phyloP scores from a whole-genome alignment of 345 rosid genomes.

The Eucalyptus pauciflora region DNA sequence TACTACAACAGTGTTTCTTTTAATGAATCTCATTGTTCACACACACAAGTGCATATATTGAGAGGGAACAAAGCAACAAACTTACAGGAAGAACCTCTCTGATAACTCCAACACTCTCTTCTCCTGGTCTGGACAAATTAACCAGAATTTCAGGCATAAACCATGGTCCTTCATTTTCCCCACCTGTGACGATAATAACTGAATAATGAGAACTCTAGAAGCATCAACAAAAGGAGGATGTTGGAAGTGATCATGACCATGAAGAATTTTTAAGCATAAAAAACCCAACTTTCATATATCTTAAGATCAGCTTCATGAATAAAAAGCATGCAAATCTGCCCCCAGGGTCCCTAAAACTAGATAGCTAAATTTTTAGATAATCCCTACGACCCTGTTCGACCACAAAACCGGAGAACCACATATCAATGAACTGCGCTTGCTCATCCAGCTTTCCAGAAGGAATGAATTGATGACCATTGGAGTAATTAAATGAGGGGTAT shows the following conservation, averaged over 20 bases:
- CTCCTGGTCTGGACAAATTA: slow-evolving; percentile 52
- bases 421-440: background rate
- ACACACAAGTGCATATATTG: background rate
- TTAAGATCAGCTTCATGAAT: background rate
- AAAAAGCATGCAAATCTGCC: background rate
- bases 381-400: background rate
- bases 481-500: background rate
- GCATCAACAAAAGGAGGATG: background rate
- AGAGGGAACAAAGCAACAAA: background rate
- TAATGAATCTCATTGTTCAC: background rate
- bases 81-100: slow-evolving; percentile 78
- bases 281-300: background rate
- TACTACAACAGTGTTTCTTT: background rate
- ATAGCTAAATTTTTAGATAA: background rate
- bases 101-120: slow-evolving; percentile 56
- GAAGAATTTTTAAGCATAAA: background rate
- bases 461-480: background rate
- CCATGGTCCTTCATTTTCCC: slow-evolving; percentile 75
- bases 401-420: background rate
- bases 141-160: slow-evolving; percentile 87
- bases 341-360: background rate
- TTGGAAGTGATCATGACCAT: background rate
- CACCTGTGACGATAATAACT: slow-evolving; percentile 30
- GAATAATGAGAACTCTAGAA: background rate
- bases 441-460: background rate